Evolutionary conservation across 1,284 basidiomycete species (phyloP).

Genomic region (Malassezia vespertilionis): DNA sequence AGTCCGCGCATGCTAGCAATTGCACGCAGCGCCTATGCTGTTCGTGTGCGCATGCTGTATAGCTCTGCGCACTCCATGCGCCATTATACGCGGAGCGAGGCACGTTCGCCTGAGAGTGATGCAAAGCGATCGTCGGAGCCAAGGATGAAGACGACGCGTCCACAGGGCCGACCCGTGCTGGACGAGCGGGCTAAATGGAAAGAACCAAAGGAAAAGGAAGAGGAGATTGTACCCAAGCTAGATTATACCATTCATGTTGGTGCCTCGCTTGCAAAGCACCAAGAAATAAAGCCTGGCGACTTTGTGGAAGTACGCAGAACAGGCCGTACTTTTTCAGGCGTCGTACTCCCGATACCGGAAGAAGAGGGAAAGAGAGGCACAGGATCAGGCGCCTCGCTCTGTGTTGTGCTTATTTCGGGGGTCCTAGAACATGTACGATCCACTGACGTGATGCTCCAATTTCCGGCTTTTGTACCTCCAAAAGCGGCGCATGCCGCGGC

Average conservation of each 20-base stretch:
- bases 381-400: not conserved
- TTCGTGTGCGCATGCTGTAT: too few relatives aligned
- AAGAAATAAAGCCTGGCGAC: conserved; percentile 14
- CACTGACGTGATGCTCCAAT: conserved; percentile 16
- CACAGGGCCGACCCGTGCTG: not conserved
- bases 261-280: not conserved
- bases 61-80: too few relatives aligned
- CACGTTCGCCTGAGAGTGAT: too few relatives aligned
- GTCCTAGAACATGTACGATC: conserved; percentile 11
- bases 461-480: conserved; percentile 13
- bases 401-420: conserved; percentile 11
- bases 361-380: conserved; percentile 2
- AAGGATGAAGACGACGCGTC: not conserved
- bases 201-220: not conserved
- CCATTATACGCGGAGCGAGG: too few relatives aligned
- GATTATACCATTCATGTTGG: not conserved
- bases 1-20: too few relatives aligned
- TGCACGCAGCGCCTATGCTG: too few relatives aligned
- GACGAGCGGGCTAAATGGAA: not conserved
- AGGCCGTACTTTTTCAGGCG: conserved; percentile 3
- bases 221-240: not conserved
- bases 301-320: conserved; percentile 16
- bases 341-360: conserved; percentile 14
- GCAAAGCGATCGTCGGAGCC: too few relatives aligned
- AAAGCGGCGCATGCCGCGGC: conserved; percentile 4